These are phyloP conservation scores for Salvia hispanica DNA, from an alignment of 257 asterid genomes.

Conservation along the genomic window DNA sequence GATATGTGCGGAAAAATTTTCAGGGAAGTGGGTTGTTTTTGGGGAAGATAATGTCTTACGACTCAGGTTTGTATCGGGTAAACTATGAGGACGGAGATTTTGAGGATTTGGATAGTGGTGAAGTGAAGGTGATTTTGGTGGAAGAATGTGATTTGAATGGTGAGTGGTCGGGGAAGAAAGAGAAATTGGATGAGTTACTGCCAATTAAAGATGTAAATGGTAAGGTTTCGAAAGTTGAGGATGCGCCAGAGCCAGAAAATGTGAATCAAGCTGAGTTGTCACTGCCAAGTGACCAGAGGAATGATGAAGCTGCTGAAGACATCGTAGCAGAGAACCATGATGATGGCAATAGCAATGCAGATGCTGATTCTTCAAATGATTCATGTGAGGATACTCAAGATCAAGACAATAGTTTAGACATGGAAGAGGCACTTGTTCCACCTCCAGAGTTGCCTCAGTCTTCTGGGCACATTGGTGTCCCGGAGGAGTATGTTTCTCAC, in stretches of 20 bases:
- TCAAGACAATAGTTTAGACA: constrained; percentile 37
- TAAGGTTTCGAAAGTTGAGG: constrained; percentile 37
- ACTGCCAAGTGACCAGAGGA: constrained; percentile 23
- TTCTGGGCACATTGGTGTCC: constrained; percentile 75
- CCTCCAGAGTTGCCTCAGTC: constrained; percentile 85
- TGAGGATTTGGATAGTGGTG: constrained; percentile 73
- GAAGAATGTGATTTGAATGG: constrained; percentile 59
- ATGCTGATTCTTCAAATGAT: constrained; percentile 50
- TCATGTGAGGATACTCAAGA: constrained; percentile 50
- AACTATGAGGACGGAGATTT: constrained; percentile 86
- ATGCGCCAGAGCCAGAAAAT: constrained; percentile 19
- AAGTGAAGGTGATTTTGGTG: constrained; percentile 55
- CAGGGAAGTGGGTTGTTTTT: constrained; percentile 63
- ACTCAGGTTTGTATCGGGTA: constrained; percentile 73
- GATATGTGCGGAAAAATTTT: constrained; percentile 77
- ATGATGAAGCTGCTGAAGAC: constrained; percentile 36
- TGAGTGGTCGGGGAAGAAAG: constrained; percentile 65
- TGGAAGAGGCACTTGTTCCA: constrained; percentile 56
- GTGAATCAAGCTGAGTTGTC: constrained; percentile 22
- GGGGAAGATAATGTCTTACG: constrained; percentile 66
- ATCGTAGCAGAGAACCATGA: constrained; percentile 34
- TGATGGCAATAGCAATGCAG: constrained; percentile 34
- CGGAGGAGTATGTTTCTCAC: constrained; percentile 67
- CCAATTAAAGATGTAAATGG: constrained; percentile 38
- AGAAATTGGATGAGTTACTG: constrained; percentile 53